Base-by-base conservation (phyloP, 2,329 filamentous ascomycete species). In the Akanthomyces dipterigenus region DNA sequence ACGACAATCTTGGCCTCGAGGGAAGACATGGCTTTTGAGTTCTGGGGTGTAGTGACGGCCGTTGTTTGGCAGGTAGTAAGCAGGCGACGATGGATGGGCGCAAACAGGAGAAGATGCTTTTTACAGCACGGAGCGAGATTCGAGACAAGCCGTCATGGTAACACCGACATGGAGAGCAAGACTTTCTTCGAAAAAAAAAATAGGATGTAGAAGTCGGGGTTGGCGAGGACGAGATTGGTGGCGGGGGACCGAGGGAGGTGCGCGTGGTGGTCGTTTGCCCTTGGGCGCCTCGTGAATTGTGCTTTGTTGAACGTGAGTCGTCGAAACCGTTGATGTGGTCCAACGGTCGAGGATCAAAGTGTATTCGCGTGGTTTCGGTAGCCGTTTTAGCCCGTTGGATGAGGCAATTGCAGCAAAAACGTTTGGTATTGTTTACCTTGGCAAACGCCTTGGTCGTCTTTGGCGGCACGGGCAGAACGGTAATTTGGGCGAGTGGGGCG, bases 1-100 rank as follows among this genome's bases (percentile, higher is more conserved):
- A 93, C 87, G 67, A 92, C 87, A 62, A 93, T 89, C 75, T 92
- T 91, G 72, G 89, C 88, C 77, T 92, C 89, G 70, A 93, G 83
- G 45, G 87, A 88, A 68, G 84, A 82, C 73, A 77, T 77, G 64
- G 62, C 22, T 50, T 50, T 6, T 43, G 3, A 9, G 14, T 18
- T 14, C 9, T 16, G 3, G 3, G 11, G 36, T 38, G 36, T n/a
- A 24, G 43, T 6, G 42, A 46, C n/a, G 43, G n/a, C n/a, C n/a
- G n/a, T n/a, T n/a, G n/a, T n/a, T n/a, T n/a, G 12, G 43, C 8
- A 5, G 8, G 36, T 2, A 1, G 34, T 24, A 40, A 9, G 55
- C n/a, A 43, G 24, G 28, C 24, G 26, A 18, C 8, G 20, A 40
- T 3, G 26, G 8, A 45, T 7, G 18, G 24, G 42, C 31, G 31